Base-by-base conservation (phyloP, 2,329 filamentous ascomycete genomes). In the Colletotrichum salicis region DNA sequence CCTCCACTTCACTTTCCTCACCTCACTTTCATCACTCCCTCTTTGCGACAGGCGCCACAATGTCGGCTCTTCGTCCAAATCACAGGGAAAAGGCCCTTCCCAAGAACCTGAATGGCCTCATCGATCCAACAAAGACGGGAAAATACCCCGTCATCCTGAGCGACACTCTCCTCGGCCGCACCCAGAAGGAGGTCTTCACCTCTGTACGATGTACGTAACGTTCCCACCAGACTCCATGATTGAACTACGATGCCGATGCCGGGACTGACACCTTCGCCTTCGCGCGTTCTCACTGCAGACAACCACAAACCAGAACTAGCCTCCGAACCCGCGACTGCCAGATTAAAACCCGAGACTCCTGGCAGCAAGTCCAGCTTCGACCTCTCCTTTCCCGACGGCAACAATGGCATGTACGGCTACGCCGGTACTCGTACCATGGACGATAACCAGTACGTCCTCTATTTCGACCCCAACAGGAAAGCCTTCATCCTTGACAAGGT, bases 401-500 rank as follows among this genome's bases (percentile, higher is more conserved):
- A 85, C 73, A 61, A 61, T 35, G 85, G 86, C 65, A 87, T 87
- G 66, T 91, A 92, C 77, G 83, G 86, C 35, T 92, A 90, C 78
- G 85, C 87, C 56, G 91, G 92, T 71, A 86, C 85, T 2, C 86
- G 90, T 64, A 86, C 86, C 66, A 86, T 85, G 29, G 86, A 87
- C 70, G 85, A 88, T 68, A 85, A 84, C 67, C 87, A 91, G 78
- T 91, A 89, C 77, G 88, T 91, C 48, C 87, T 97, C 63, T 88
- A 96, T 70, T 96, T 96, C 78, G 93, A 97, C 80, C 87, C 92
- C 10, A 84, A 86, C 22, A 90, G 90, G 64, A 90, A 96, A 77
- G 92, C 88, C 67, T 96, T 96, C 75, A 90, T 96, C 33, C 87
- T 98, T 66, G 94, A 98, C 83, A 91, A 90, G 63, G 85, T 98